Conservation (phyloP, 1,139 yeast species). For the Debaryomyces udenii region DNA sequence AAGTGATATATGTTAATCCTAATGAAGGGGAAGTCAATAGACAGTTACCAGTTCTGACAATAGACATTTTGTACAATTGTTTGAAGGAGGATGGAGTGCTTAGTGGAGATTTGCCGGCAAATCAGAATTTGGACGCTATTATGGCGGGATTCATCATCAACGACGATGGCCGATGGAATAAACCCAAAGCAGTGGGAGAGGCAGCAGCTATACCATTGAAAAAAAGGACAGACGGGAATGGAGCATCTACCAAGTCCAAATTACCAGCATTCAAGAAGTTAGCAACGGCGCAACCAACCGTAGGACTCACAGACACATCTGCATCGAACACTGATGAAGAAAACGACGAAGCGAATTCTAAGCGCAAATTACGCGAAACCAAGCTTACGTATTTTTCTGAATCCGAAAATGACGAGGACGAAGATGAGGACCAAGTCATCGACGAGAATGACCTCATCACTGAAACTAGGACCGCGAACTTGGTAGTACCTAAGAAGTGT, state of each 20-base stretch:
- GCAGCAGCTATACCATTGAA: constrained; percentile 31
- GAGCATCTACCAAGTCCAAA: constrained; percentile 17
- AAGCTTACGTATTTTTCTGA: constrained; percentile 59
- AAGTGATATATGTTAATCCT: constrained; percentile 64
- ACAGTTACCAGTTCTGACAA: constrained; percentile 46
- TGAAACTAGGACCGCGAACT: constrained; percentile 31
- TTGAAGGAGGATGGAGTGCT: constrained; percentile 53
- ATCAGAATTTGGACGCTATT: constrained; percentile 59
- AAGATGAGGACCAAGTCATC: constrained; percentile 38
- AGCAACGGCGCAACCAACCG: constrained; percentile 17
- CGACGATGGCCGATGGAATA: constrained; percentile 43
- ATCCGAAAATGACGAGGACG: constrained; percentile 40
- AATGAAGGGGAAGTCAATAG: constrained; percentile 42
- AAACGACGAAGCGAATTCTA: constrained; percentile 42
- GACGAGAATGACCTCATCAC: constrained; percentile 48
- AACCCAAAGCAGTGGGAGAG: constrained; percentile 39
- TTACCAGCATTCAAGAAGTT: constrained; percentile 34
- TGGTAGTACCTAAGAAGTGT: constrained; percentile 53
- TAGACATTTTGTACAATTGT: constrained; percentile 43
- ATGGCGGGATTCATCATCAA: constrained; percentile 63
- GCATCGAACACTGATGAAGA: constrained; percentile 40
- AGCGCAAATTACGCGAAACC: constrained; percentile 47
- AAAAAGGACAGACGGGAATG: constrained; percentile 21
- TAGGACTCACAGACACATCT: constrained; percentile 48
- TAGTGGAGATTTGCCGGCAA: constrained; percentile 54